These are phyloP conservation scores for Bruguiera parviflora DNA, from an alignment of 345 rosid species.

Conservation along the genomic window DNA sequence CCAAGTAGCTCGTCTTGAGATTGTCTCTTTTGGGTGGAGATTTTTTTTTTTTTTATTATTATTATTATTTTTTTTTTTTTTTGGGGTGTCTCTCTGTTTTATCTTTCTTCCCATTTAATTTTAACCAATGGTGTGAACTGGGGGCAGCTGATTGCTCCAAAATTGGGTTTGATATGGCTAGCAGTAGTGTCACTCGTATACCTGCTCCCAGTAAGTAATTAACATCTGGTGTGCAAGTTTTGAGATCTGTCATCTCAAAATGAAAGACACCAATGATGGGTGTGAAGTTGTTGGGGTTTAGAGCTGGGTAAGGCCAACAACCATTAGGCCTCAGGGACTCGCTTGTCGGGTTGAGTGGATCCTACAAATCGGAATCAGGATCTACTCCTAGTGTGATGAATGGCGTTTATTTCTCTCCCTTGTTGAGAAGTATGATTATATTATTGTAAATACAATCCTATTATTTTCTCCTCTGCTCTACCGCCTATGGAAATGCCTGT, in stretches of 20 bases:
- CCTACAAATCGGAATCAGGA: constrained; percentile 63
- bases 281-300: constrained; percentile 41
- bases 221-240: constrained; percentile 1
- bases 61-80: background rate
- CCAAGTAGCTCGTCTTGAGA: constrained; percentile 20
- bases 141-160: constrained; percentile 8
- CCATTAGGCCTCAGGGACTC: constrained; percentile 34
- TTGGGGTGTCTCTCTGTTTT: constrained; percentile 2
- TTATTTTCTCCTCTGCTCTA: constrained; percentile 11
- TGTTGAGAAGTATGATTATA: constrained; percentile 12
- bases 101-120: constrained; percentile 10
- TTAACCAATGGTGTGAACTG: constrained; percentile 30
- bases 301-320: constrained; percentile 40
- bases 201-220: background rate
- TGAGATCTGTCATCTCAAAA: background rate
- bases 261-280: constrained; percentile 17
- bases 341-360: constrained; percentile 52
- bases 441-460: too few relatives aligned
- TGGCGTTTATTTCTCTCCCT: constrained; percentile 21
- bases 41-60: constrained; percentile 3
- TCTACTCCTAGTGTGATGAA: constrained; percentile 38
- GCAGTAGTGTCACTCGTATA: background rate
- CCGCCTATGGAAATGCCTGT: background rate
- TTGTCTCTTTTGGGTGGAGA: constrained; percentile 18
- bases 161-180: constrained; percentile 12